A percentile compares a stretch with the other conserved stretches of the same genome.
Conservation (phyloP, 108 stramenopile genomes). For the Nitzschia sp. region DNA sequence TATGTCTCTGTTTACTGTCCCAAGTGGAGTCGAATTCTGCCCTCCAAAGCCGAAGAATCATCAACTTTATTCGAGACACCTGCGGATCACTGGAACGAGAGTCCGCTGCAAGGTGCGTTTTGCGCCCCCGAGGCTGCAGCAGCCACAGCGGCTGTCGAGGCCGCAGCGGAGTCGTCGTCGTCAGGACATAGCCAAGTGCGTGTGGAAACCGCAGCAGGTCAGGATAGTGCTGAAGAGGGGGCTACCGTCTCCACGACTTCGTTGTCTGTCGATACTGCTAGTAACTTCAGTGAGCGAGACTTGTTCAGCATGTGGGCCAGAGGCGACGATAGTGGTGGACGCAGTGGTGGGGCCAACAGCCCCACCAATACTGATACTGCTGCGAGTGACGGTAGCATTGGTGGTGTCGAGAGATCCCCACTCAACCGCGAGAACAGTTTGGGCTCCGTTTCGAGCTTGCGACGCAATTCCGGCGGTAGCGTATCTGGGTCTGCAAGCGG, state of each 20-base stretch:
- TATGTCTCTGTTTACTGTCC: slow-evolving; percentile 35
- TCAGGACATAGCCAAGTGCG: neutral
- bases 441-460: slow-evolving; percentile 1
- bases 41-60: slow-evolving; percentile 2
- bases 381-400: neutral
- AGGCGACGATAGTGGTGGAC: slow-evolving; percentile 26
- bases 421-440: neutral
- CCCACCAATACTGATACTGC: neutral
- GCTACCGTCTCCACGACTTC: too few species aligned
- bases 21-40: slow-evolving; percentile 33
- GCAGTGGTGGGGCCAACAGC: neutral
- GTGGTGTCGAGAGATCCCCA: neutral
- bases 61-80: neutral
- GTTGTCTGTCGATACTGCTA: slow-evolving; percentile 5
- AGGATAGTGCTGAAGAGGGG: too few species aligned
- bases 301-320: slow-evolving; percentile 63
- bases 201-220: neutral
- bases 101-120: neutral
- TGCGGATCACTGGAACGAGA: neutral
- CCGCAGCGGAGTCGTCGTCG: neutral
- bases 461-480: slow-evolving; percentile 9
- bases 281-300: slow-evolving; percentile 46
- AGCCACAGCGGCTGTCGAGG: neutral
- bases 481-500: neutral
- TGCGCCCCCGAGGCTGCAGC: neutral